phyloP scores from a whole-genome alignment of 2,329 filamentous ascomycete genomes.

The Diatrype stigma region DNA sequence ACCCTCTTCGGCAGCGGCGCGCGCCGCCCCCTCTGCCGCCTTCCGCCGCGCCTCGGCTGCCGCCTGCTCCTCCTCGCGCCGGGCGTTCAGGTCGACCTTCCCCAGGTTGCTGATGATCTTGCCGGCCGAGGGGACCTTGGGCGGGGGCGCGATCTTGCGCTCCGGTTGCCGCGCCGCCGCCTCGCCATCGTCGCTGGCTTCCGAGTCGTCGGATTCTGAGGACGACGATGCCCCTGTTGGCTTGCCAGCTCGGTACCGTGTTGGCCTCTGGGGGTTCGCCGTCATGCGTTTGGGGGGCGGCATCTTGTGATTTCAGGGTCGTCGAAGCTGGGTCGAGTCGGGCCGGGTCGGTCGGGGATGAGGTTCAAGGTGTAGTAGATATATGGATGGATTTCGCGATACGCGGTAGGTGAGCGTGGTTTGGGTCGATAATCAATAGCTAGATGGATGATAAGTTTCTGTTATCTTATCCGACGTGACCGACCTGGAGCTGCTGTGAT shows the following conservation, averaged over 20 bases:
- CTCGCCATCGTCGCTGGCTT: conserved; percentile 36
- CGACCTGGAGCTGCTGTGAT: too few species aligned
- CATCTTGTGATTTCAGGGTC: too few species aligned
- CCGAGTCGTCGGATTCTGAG: conserved; percentile 49
- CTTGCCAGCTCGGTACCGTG: conserved; percentile 84
- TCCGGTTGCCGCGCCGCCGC: conserved; percentile 24
- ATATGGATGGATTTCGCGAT: too few species aligned
- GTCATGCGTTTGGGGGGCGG: conserved; percentile 86
- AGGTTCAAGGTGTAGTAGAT: too few species aligned
- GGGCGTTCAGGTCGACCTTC: conserved; percentile 49
- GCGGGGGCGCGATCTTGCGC: conserved; percentile 46
- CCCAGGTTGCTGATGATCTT: conserved; percentile 50
- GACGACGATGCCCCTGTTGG: conserved; percentile 49
- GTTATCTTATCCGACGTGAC: too few species aligned
- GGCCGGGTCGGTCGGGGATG: background rate
- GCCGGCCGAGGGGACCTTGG: conserved; percentile 53
- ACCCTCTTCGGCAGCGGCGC: conserved; percentile 53
- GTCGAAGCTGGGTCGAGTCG: too few species aligned
- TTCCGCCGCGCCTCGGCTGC: conserved; percentile 40
- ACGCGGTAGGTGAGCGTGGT: too few species aligned
- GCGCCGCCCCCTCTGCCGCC: conserved; percentile 47
- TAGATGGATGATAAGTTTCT: too few species aligned
- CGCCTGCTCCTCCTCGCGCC: conserved; percentile 39
- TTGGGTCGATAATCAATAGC: too few species aligned
- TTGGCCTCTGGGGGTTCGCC: conserved; percentile 76